A percentile compares a stretch with the other conserved stretches of the same genome.
Evolutionary conservation across 2,329 filamentous ascomycete genomes (phyloP).

Genomic region (Gaeumannomyces tritici): DNA sequence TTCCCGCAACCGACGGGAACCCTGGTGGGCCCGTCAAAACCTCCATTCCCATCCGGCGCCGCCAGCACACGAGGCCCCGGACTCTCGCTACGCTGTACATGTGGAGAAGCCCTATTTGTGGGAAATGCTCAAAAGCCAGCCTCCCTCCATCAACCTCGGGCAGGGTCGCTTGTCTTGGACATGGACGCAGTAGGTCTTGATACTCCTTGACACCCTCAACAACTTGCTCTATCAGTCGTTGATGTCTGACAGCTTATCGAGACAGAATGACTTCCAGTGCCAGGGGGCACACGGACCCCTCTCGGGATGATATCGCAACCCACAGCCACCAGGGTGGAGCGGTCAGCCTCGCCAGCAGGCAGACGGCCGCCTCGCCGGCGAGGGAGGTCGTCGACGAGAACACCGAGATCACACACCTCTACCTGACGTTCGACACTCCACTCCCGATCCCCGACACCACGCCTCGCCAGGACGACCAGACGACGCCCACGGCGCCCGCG

Average conservation of each 20-base stretch:
- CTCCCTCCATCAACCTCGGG: background rate
- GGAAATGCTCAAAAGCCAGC: background rate
- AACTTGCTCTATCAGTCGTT: background rate
- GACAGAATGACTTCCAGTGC: background rate
- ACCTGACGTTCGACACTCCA: constrained; percentile 29
- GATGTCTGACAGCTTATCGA: background rate
- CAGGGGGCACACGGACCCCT: background rate
- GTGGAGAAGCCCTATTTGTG: background rate
- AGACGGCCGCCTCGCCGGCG: background rate
- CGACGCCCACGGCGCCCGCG: constrained; percentile 13
- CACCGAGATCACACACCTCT: constrained; percentile 14
- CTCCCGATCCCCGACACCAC: constrained; percentile 20
- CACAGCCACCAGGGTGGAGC: background rate
- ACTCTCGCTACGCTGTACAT: background rate
- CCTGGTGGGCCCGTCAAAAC: background rate
- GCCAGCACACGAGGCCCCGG: background rate
- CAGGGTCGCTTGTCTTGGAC: no score
- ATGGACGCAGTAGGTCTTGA: background rate
- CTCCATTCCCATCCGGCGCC: background rate
- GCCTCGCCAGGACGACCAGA: background rate
- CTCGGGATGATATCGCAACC: background rate
- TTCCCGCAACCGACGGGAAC: background rate
- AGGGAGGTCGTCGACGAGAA: background rate
- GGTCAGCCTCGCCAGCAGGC: background rate
- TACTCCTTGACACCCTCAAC: background rate